These are phyloP conservation scores for Panicum virgatum DNA, from an alignment of 202 grass and related monocot genomes.

Conservation along the genomic window DNA sequence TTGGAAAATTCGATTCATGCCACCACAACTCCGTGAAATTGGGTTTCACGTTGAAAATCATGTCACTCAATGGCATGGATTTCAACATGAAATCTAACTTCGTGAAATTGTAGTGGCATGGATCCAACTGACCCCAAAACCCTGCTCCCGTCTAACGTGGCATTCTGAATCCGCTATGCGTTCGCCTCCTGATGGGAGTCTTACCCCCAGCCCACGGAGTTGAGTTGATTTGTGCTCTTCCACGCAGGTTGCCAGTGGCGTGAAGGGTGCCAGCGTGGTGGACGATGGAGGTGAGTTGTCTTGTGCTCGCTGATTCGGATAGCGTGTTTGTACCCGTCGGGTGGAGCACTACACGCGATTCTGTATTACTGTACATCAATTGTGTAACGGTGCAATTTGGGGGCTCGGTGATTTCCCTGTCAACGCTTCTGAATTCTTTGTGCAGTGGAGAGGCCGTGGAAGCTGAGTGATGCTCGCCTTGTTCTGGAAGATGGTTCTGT, in stretches of 20 bases:
- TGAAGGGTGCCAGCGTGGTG: slow-evolving; percentile 16
- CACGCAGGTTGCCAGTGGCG: slow-evolving; percentile 20
- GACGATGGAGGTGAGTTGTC: slow-evolving; percentile 14
- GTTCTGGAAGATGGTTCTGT: slow-evolving; percentile 93
- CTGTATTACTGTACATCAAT: background rate
- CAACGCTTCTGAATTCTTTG: background rate
- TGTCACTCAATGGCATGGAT: too few relatives aligned
- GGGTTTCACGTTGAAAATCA: too few relatives aligned
- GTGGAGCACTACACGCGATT: background rate
- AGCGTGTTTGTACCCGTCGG: background rate
- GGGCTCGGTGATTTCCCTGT: background rate
- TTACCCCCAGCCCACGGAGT: background rate
- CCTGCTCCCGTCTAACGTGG: background rate
- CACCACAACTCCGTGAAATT: too few relatives aligned
- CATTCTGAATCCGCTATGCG: background rate
- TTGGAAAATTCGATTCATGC: too few relatives aligned
- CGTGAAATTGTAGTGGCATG: too few relatives aligned
- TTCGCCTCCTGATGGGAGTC: background rate
- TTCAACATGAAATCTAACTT: too few relatives aligned
- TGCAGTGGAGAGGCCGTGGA: slow-evolving; percentile 76
- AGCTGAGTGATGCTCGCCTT: slow-evolving; percentile 78
- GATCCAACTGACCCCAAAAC: too few relatives aligned
- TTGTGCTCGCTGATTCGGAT: background rate
- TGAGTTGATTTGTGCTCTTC: background rate
- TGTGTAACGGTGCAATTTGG: background rate